A percentile compares a stretch with the other conserved stretches of the same genome.
Evolutionary conservation across 1,284 basidiomycete species (phyloP).

Genomic region (Grifola frondosa): DNA sequence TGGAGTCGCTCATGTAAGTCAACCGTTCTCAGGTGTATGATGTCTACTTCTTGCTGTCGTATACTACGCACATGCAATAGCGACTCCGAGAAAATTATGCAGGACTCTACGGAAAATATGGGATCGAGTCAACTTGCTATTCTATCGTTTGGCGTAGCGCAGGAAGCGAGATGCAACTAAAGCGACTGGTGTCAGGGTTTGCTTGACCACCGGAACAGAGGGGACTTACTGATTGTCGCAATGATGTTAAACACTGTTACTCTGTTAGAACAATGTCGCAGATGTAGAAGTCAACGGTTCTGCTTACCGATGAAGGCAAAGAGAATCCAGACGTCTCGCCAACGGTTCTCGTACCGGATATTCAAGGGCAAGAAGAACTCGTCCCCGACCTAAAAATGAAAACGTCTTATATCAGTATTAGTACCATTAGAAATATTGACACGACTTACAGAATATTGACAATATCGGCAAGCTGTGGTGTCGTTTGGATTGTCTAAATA

Average conservation of each 20-base stretch:
- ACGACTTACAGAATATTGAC: constrained; percentile 51
- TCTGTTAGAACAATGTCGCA: no score
- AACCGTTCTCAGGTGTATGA: no score
- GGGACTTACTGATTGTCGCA: constrained; percentile 59
- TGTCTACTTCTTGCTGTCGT: no score
- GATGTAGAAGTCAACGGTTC: neutral
- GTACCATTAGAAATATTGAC: neutral
- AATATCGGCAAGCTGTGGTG: constrained; percentile 68
- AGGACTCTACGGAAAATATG: no score
- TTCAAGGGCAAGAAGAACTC: constrained; percentile 72
- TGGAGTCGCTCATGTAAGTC: no score
- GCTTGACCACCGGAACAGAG: neutral
- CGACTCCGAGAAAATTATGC: no score
- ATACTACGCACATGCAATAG: no score
- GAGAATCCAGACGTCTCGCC: constrained; percentile 76
- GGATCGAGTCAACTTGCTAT: no score
- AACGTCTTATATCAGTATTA: no score
- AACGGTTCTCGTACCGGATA: constrained; percentile 64
- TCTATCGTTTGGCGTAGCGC: constrained; percentile 64
- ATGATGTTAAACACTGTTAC: constrained; percentile 75
- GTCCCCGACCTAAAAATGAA: constrained; percentile 49
- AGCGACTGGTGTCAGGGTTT: constrained; percentile 15
- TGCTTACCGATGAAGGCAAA: constrained; percentile 54
- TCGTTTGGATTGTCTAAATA: constrained; percentile 78
- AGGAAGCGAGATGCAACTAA: constrained; percentile 68